Base-by-base conservation (phyloP, 2,329 filamentous ascomycete species). In the Annulohypoxylon truncatum region DNA sequence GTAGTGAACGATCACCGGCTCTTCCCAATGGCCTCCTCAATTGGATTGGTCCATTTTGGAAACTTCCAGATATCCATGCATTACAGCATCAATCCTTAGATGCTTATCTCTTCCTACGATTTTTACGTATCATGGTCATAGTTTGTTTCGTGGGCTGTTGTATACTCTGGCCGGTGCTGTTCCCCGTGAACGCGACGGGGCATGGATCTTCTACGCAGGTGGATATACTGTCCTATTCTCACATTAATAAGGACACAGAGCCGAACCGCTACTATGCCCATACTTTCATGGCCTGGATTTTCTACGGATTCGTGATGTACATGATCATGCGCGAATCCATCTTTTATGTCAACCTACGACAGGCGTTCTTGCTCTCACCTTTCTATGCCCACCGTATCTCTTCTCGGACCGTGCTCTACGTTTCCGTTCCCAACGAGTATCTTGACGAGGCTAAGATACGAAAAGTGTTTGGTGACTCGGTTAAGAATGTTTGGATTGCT, bases 71-170 rank as follows among this genome's bases (percentile, higher is more conserved):
- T 77, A 89, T 89, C 40, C 93, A 92, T 75, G 88, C 94, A 24
- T 87, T 98, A 20, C 92, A 96, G 74, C 93, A 97, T 81, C 93
- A 95, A 77, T 96, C 94, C 0, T 87, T 99, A 68, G 95, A 99
- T 77, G 92, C 92, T 29, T 98, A 95, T 79, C 89, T 98, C 54
- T 93, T 96, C 77, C 84, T 98, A 26, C 93, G 95, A 33, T 97
- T 95, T 75, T 81, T 98, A 69, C 93, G 94, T 75, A 90, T 94
- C 69, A 81, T 90, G 6, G 84, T 91, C 29, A 82, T 89, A 64
- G 91, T 96, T 70, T 94, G 91, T 79, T 87, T 98, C 47, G 90
- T 95, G 8, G 96, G 96, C 62, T 92, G 90, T 74, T 82, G 86
- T 72, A 90, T 98, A 64, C 94, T 93, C 15, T 97, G 92, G 90